phyloP scores from a whole-genome alignment of 2,329 filamentous ascomycete genomes.

The Colletotrichum truncatum region DNA sequence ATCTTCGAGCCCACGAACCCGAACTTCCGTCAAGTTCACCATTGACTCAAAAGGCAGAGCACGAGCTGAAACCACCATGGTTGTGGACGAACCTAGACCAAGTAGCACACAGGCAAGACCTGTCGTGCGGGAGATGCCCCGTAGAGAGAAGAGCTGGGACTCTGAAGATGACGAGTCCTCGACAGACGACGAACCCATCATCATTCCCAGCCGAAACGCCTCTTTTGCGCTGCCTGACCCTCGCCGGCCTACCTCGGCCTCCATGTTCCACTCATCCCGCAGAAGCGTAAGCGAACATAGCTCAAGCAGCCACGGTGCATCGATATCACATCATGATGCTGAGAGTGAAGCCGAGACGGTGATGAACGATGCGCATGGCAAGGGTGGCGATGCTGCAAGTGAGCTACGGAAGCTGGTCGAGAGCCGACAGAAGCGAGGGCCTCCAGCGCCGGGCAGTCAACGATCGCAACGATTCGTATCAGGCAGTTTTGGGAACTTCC shows the following conservation, averaged over 20 bases:
- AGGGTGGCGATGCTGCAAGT: slow-evolving; percentile 65
- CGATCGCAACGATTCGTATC: slow-evolving; percentile 39
- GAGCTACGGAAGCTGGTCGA: slow-evolving; percentile 69
- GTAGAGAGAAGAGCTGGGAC: slow-evolving; percentile 47
- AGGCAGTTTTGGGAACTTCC: slow-evolving; percentile 40
- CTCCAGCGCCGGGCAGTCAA: slow-evolving; percentile 34
- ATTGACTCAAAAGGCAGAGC: slow-evolving; percentile 71
- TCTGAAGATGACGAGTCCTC: slow-evolving; percentile 65
- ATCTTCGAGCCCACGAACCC: slow-evolving; percentile 51
- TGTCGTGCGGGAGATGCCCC: slow-evolving; percentile 36
- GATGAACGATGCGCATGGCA: slow-evolving; percentile 54
- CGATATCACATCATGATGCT: slow-evolving; percentile 43
- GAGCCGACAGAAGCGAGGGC: slow-evolving; percentile 54
- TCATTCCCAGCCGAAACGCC: slow-evolving; percentile 68
- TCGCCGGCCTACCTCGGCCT: slow-evolving; percentile 54
- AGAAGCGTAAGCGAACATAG: slow-evolving; percentile 61
- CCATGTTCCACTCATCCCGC: slow-evolving; percentile 57
- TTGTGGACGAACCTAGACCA: slow-evolving; percentile 44
- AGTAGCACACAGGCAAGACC: slow-evolving; percentile 11
- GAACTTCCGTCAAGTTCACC: slow-evolving; percentile 69
- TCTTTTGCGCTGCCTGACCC: slow-evolving; percentile 68
- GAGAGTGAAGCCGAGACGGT: slow-evolving; percentile 71
- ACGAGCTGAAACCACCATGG: slow-evolving; percentile 60
- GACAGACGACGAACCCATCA: slow-evolving; percentile 71
- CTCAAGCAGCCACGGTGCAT: slow-evolving; percentile 48